Base-by-base conservation (phyloP, 1,284 basidiomycete genomes). In the Trichosporon ovoides region DNA sequence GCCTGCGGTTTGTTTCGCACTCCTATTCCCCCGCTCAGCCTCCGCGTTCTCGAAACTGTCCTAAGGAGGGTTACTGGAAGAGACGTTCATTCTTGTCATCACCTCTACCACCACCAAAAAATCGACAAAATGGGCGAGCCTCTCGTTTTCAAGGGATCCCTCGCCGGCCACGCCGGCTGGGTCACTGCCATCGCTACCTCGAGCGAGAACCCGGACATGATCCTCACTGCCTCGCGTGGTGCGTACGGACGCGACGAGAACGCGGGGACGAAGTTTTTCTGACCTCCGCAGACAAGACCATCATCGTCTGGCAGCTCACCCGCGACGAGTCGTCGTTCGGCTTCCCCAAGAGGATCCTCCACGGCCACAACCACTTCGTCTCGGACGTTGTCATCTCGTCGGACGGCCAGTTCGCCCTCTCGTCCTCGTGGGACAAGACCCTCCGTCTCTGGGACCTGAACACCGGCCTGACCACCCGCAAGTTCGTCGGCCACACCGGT, bases 291-390 rank as follows among this genome's bases (percentile, higher is more conserved):
- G 96, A 99, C 88, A 98, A 97, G 86, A 97, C 93, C 64, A 91
- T 98, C 83, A 98, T 99, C 76, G 93, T 98, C 78, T 99, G 96
- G 96, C 89, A 94, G 79, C 84, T 99, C 74, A 95, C 93, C 69
- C 91, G 96, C 67, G 92, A 96, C 69, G 95, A 98, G 75, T 81
- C 85, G 57, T 72, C 75, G 52, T 94, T 92, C 78, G 93, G 93
- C 58, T 94, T 87, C 83, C 92, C 94, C 66, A 98, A 98, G 83
- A 88, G 89, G 75, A 91, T 98, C 77, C 87, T 99, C 66, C 89
- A 92, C 79, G 96, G 96, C 68, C 96, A 99, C 85, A 98, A 98
- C 83, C 94, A 98, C 84, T 99, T 99, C 77, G 96, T 99, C 66
- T 98, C 96, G 56, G 96, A 99, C 80, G 91, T 98, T 70, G 94